Conservation (phyloP, 768 basidiomycete species). For the Lactifluus echinatus region DNA sequence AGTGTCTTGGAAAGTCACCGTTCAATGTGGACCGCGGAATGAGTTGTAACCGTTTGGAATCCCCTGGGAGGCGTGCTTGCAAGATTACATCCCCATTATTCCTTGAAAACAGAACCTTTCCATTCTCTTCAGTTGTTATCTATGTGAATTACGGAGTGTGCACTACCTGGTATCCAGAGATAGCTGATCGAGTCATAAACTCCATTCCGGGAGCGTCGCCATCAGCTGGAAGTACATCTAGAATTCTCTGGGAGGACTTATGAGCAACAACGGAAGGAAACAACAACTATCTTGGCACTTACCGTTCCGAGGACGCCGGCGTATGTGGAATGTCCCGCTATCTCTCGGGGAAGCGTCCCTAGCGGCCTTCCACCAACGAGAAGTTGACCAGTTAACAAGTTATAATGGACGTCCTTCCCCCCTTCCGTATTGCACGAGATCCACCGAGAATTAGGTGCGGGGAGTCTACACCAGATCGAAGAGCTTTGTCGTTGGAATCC, state of each 20-base stretch:
- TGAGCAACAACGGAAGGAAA: not conserved
- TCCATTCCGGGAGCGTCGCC: not conserved
- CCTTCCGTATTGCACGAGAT: not conserved
- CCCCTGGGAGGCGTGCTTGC: not conserved
- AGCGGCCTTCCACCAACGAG: conserved; percentile 35
- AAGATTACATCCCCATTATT: not conserved
- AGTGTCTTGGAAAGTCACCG: conserved; percentile 27
- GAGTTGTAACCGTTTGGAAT: conserved; percentile 22
- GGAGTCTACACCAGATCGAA: not conserved
- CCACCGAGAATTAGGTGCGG: conserved; percentile 1
- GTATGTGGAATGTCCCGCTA: conserved; percentile 30
- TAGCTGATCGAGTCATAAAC: not conserved
- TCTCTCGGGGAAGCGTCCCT: conserved; percentile 31
- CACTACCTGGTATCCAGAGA: conserved; percentile 6
- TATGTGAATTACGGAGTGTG: not conserved
- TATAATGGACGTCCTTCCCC: conserved; percentile 26
- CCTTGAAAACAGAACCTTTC: conserved; percentile 1
- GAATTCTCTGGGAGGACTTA: not conserved
- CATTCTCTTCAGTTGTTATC: not conserved
- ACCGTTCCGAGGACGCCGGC: conserved; percentile 30
- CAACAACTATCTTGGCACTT: not conserved
- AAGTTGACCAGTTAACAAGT: conserved; percentile 34
- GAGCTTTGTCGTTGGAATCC: not conserved
- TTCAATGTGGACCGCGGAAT: conserved; percentile 27
- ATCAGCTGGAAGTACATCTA: conserved; percentile 6